Percentiles rank a stretch among this genome's conserved stretches.
Evolutionary conservation across 1,284 basidiomycete species (phyloP).

Genomic region (Vanrija humicola): DNA sequence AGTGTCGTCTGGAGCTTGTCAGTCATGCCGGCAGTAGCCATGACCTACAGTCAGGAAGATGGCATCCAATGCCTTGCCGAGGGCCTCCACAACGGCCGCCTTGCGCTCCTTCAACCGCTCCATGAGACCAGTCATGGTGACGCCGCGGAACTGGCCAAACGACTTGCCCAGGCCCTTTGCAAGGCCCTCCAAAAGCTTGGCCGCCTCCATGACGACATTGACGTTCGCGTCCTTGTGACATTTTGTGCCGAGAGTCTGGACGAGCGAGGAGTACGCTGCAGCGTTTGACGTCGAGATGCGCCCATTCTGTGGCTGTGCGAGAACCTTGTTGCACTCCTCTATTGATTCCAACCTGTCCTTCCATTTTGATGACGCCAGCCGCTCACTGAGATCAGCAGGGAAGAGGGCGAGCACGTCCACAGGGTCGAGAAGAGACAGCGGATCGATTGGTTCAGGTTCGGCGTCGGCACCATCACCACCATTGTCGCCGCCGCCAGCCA

Average conservation of each 20-base stretch:
- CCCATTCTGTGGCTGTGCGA: conserved; percentile 62
- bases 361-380: conserved; percentile 89
- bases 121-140: conserved; percentile 72
- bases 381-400: conserved; percentile 67
- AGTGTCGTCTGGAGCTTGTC: conserved; percentile 61
- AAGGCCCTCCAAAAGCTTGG: conserved; percentile 78
- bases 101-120: conserved; percentile 96
- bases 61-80: conserved; percentile 84
- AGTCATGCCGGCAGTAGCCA: conserved; percentile 2
- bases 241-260: conserved; percentile 66
- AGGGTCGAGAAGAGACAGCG: conserved; percentile 76
- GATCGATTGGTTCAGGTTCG: conserved; percentile 59
- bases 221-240: conserved; percentile 91
- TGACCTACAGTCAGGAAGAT: conserved; percentile 72
- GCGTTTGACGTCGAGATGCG: conserved; percentile 72
- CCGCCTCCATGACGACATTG: conserved; percentile 87
- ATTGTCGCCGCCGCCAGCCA: conserved; percentile 48
- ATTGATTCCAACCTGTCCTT: conserved; percentile 93
- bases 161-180: conserved; percentile 72
- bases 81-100: conserved; percentile 78
- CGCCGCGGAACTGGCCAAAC: conserved; percentile 73
- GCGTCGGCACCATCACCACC: conserved; percentile 36
- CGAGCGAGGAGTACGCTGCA: conserved; percentile 37
- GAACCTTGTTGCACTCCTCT: conserved; percentile 72
- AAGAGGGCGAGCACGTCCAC: conserved; percentile 72